phyloP scores from a whole-genome alignment of 208 protist genomes.

The Leishmania major region DNA sequence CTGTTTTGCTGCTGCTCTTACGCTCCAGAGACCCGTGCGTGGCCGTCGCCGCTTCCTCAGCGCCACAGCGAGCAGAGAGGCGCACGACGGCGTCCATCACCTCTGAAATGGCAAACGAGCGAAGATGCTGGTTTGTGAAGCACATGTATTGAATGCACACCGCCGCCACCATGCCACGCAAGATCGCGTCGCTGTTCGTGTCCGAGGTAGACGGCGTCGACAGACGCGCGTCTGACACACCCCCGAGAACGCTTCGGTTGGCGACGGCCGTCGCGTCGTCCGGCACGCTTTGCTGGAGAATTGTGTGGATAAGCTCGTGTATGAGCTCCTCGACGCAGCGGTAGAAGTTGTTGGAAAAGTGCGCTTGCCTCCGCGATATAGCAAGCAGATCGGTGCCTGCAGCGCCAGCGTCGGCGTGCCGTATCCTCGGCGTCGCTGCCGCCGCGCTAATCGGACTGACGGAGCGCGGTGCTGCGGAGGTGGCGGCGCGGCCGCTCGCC shows the following conservation, averaged over 20 bases:
- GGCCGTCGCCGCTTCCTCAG: not conserved
- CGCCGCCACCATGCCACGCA: conserved; percentile 42
- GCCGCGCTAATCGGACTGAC: not conserved
- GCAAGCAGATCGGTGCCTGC: not conserved
- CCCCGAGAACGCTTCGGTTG: not conserved
- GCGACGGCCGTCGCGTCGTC: conserved; percentile 1
- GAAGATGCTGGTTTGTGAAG: conserved; percentile 56
- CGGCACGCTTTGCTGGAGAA: conserved; percentile 26
- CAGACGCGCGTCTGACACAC: not conserved
- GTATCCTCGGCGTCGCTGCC: conserved; percentile 2
- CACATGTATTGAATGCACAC: conserved; percentile 76
- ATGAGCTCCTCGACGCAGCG: conserved; percentile 50
- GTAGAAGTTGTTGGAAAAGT: conserved; percentile 81
- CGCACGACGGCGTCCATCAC: conserved; percentile 69
- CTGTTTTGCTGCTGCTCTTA: not conserved
- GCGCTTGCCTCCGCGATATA: conserved; percentile 18
- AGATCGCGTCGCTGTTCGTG: conserved; percentile 16
- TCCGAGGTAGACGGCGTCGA: not conserved
- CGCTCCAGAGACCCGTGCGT: not conserved
- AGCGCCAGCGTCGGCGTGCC: not conserved
- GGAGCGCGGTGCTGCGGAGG: not conserved
- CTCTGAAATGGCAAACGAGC: conserved; percentile 73
- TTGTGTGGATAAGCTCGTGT: conserved; percentile 54
- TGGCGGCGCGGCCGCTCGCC: not conserved
- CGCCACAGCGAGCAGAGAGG: conserved; percentile 28